Percentiles rank a stretch among this genome's conserved stretches.
phyloP scores from a whole-genome alignment of 2,329 filamentous ascomycete genomes.

The Paecilomyces sp. region DNA sequence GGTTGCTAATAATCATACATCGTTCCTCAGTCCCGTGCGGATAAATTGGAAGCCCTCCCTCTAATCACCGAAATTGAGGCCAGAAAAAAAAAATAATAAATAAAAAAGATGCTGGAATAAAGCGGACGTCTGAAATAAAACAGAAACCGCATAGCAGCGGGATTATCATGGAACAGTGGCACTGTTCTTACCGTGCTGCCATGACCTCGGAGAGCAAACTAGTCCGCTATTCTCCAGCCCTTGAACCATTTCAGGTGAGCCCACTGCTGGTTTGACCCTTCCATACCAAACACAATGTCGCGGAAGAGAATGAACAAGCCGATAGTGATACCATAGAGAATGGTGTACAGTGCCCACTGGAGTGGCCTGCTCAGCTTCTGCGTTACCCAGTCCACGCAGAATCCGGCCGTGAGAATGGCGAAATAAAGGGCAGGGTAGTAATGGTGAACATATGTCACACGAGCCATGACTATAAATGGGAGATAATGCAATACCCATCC shows the following conservation, averaged over 20 bases:
- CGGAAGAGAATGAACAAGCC: slow-evolving; percentile 86
- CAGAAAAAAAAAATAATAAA: background rate
- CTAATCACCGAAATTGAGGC: background rate
- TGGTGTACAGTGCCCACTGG: slow-evolving; percentile 62
- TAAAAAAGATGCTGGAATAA: background rate
- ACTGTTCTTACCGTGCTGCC: background rate
- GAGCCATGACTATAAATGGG: slow-evolving; percentile 94
- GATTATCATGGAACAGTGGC: background rate
- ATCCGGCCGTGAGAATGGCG: slow-evolving; percentile 82
- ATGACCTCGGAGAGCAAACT: slow-evolving; percentile 3
- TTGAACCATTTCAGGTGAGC: slow-evolving; percentile 90
- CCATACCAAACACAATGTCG: slow-evolving; percentile 95
- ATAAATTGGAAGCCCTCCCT: background rate
- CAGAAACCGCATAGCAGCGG: background rate
- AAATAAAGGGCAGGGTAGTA: slow-evolving; percentile 99
- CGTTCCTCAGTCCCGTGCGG: background rate
- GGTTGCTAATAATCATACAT: background rate
- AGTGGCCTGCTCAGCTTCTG: slow-evolving; percentile 57
- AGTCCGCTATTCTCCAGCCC: slow-evolving; percentile 74
- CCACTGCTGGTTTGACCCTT: slow-evolving; percentile 75
- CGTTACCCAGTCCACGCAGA: slow-evolving; percentile 78
- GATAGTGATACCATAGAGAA: slow-evolving; percentile 67
- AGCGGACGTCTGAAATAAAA: background rate
- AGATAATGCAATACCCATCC: slow-evolving; percentile 97
- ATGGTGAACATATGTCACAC: slow-evolving; percentile 98